Base-by-base conservation (phyloP, 1,284 basidiomycete species). In the Trichosporon coremiiforme region DNA sequence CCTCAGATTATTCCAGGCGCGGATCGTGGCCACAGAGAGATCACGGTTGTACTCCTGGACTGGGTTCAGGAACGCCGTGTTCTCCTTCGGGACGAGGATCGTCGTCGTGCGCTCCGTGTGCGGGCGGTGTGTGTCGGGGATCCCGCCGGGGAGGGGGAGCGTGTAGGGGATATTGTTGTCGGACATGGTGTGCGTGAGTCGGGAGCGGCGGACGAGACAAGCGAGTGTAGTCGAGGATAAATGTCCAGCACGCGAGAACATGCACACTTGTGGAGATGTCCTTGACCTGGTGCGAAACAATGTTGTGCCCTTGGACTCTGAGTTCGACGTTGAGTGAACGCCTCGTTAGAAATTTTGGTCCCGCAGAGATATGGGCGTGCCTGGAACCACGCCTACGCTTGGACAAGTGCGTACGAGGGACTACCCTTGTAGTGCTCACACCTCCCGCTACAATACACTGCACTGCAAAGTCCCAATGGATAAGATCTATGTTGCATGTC, bases 41-140 rank as follows among this genome's bases (percentile, higher is more conserved):
- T 99, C 96, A 57, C 97, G 88, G 84, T 99, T 99, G 86, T 98
- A 99, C 83, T 99, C 94, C 79, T 99, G 96, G 7, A 98, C 92
- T 1, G 97, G 96, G 80, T 99, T 99, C 70, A 99, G 85, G 84
- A 99, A 99, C 0, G 94, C 91, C 72, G 91, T 90, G 77, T 92
- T 89, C 68, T 85, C 85, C 62, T 89, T 86, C 0, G 91, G 90
- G 10, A 94, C 86, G 69, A 96, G 87, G 77, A 96, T 92, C 76
- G 90, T 90, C 0, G 94, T 90, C 1, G 88, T 90, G 77, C 92
- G 92, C 85, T 97, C 94, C 9, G 90, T 91, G 84, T 95, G 91
- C 64, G 94, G 86, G 8, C 86, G 88, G 83, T 90, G 91, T 29
- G 91, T 91, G 71, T 90, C 88, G 0, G 93, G 93, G 65, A 93